Base-by-base conservation (phyloP, 441 rosid species). In the Bruguiera hainesii region DNA sequence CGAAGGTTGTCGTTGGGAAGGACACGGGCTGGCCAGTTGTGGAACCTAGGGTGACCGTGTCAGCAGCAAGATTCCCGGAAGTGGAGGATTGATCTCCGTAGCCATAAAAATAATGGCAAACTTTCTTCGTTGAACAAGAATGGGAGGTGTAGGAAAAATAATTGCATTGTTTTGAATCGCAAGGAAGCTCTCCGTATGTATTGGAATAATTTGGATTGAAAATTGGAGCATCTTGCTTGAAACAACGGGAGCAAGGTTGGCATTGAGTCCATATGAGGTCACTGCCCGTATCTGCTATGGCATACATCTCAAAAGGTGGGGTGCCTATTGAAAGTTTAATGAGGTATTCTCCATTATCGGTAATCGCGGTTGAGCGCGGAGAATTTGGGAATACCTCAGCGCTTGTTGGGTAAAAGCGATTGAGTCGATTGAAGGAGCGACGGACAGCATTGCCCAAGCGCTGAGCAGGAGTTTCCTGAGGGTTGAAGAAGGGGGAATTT, bases 241-340 rank as follows among this genome's bases (percentile, higher is more conserved):
- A 88, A 53, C 94, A 90, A 11, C 60, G 21, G 13, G 55, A 4
- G 68, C 91, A 88, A 0, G 94, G 90, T 46, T 67, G 59, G 71
- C 96, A 90, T n/a, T 87, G 91, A 6, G 85, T 70, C 91, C 91
- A 89, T 0, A 72, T 77, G 48, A 89, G 82, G 59, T 89, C 91
- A 49, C 89, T 87, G 5, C 88, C 93, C 0, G 93, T 89, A 63
- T 87, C 88, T 5, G 85, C 88, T 0, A 82, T 71, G 16, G 64
- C 87, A 0, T 81, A 30, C 19, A 79, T 69, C 61, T 67, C 56
- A 0, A 77, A 2, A 5, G 83, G 78, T 4, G 90, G 96, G 1
- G 86, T 81, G 29, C 93, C 93, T 0, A 87, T 61, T 1, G 82
- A 75, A 20, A 87, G 69, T 3, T 62, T 56, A 84, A 84, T 79